A percentile compares a stretch with the other conserved stretches of the same genome.
phyloP scores from a whole-genome alignment of 2,329 filamentous ascomycete genomes.

The Pestalotiopsis sp. region DNA sequence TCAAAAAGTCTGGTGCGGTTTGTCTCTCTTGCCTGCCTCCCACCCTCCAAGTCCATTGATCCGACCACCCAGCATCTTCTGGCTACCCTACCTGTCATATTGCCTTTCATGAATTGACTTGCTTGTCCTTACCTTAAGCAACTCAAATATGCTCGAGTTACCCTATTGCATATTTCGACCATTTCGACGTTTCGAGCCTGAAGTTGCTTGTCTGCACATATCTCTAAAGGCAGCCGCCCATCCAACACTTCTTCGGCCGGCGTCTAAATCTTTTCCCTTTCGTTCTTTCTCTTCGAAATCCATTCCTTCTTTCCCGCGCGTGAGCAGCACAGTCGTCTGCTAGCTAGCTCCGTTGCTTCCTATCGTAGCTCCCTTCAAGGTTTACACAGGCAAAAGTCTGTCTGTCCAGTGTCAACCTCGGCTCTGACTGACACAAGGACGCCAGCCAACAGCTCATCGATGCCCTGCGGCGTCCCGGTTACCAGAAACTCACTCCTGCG shows the following conservation, averaged over 20 bases:
- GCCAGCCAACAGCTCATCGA: not conserved
- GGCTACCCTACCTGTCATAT: not conserved
- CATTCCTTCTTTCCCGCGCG: constrained; percentile 12
- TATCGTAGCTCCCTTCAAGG: not conserved
- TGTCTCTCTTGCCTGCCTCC: not conserved
- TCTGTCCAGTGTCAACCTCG: not conserved
- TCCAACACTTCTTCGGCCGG: constrained; percentile 18
- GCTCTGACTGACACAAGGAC: not conserved
- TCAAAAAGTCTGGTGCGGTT: not conserved
- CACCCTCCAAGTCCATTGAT: not conserved
- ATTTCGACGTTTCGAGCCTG: constrained; percentile 18
- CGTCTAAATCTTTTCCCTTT: constrained; percentile 21
- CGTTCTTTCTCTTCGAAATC: constrained; percentile 16
- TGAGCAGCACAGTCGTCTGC: constrained; percentile 21
- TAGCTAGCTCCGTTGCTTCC: constrained; percentile 11
- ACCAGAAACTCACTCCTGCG: not conserved
- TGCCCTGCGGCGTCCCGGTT: not conserved
- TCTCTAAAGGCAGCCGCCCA: constrained; percentile 27
- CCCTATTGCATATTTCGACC: constrained; percentile 22
- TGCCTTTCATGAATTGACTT: not conserved
- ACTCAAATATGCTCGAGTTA: not conserved
- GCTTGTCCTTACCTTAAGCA: not conserved
- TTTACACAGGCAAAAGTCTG: not conserved
- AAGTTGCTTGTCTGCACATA: constrained; percentile 24
- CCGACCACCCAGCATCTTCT: not conserved